Evolutionary conservation across 305 asterid species (phyloP).

Genomic region (Petunia hybrid): DNA sequence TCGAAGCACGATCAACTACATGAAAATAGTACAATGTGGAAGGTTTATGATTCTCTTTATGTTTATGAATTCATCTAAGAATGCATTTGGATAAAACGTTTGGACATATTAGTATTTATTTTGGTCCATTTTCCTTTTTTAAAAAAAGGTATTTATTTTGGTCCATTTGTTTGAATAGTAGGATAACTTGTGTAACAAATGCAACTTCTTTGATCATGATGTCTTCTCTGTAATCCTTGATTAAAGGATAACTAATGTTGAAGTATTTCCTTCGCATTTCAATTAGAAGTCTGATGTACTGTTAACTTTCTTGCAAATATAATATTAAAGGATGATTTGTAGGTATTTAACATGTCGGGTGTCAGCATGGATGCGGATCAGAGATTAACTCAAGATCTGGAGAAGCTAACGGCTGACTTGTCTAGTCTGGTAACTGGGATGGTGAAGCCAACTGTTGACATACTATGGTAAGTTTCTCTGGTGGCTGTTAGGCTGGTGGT

Average conservation of each 20-base stretch:
- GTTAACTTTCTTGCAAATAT: constrained; percentile 20
- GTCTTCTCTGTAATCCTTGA: constrained; percentile 17
- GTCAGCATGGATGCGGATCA: constrained; percentile 90
- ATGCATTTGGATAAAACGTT: background rate
- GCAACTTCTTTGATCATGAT: constrained; percentile 19
- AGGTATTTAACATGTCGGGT: constrained; percentile 85
- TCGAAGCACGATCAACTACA: background rate
- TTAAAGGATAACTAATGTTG: constrained; percentile 26
- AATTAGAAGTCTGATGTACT: constrained; percentile 9
- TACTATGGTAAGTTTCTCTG: constrained; percentile 70
- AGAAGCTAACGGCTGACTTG: constrained; percentile 89
- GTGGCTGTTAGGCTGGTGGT: constrained; percentile 35
- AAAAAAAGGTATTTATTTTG: background rate
- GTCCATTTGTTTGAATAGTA: constrained; percentile 15
- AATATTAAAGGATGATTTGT: constrained; percentile 28
- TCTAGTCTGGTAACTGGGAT: constrained; percentile 99
- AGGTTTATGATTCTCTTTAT: constrained; percentile 7
- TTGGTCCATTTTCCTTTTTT: background rate
- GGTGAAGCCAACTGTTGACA: constrained; percentile 99
- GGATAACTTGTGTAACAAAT: background rate
- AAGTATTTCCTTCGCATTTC: constrained; percentile 13
- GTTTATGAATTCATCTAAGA: background rate
- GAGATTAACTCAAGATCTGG: constrained; percentile 97
- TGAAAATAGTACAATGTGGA: constrained; percentile 12
- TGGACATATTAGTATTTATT: background rate